Percentiles rank a stretch among this genome's conserved stretches.
Conservation (phyloP, 2,329 filamentous ascomycete genomes). For the Colletotrichum simmondsii region DNA sequence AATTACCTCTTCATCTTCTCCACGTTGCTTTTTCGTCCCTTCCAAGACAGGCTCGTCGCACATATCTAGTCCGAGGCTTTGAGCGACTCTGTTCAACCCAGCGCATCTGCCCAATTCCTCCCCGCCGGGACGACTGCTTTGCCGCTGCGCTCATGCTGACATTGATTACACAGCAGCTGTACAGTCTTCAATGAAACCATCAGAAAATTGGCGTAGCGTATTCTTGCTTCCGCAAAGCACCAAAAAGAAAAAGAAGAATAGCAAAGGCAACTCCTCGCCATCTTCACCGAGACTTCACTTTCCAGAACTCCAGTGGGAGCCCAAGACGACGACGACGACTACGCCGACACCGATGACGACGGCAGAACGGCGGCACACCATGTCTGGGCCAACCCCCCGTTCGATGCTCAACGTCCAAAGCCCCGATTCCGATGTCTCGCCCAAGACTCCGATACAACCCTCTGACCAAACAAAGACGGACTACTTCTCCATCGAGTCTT, state of each 20-base stretch:
- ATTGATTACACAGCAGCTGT: not conserved
- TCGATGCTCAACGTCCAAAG: slow-evolving; percentile 43
- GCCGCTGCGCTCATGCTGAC: slow-evolving; percentile 24
- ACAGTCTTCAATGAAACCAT: slow-evolving; percentile 25
- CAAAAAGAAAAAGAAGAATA: slow-evolving; percentile 30
- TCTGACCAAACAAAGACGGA: slow-evolving; percentile 37
- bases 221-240: slow-evolving; percentile 29
- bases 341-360: not conserved
- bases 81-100: not conserved
- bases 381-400: slow-evolving; percentile 32
- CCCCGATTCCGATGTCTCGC: slow-evolving; percentile 57
- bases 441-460: slow-evolving; percentile 45
- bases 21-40: not conserved
- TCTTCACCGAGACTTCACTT: slow-evolving; percentile 7
- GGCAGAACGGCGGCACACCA: slow-evolving; percentile 23
- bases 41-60: not conserved
- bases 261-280: slow-evolving; percentile 13
- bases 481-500: slow-evolving; percentile 39
- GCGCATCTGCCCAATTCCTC: not conserved
- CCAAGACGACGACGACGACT: not conserved
- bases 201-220: slow-evolving; percentile 32
- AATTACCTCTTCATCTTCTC: not conserved
- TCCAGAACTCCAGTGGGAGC: slow-evolving; percentile 13
- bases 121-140: not conserved
- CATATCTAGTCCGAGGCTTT: not conserved